phyloP scores from a whole-genome alignment of 139 green algal genomes.

The Chlamydomonas sp. region DNA sequence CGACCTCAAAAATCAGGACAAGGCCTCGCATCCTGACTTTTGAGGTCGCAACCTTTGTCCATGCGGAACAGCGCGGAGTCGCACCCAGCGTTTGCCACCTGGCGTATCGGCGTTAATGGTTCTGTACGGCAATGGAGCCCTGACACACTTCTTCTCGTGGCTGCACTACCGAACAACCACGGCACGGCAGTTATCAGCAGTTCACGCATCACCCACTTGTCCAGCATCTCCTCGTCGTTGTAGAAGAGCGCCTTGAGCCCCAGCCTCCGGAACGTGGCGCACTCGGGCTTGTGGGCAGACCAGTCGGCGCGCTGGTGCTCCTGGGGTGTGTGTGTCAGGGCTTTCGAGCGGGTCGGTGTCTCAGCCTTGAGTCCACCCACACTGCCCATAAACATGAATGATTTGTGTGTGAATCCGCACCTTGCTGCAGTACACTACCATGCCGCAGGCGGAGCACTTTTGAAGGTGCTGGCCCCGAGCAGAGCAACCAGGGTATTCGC shows the following conservation, averaged over 20 bases:
- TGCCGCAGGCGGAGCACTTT: neutral
- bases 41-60: too few species aligned
- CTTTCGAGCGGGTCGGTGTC: neutral
- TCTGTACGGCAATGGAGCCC: too few species aligned
- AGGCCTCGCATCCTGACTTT: too few species aligned
- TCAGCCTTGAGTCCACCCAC: neutral
- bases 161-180: too few species aligned
- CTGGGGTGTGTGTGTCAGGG: neutral
- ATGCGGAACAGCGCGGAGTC: too few species aligned
- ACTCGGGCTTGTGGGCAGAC: conserved; percentile 27
- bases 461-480: neutral
- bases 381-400: neutral
- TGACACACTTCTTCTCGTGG: too few species aligned
- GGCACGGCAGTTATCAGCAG: too few species aligned
- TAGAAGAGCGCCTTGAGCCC: conserved; percentile 27
- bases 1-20: too few species aligned
- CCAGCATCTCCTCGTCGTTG: conserved; percentile 17
- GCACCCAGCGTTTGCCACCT: too few species aligned
- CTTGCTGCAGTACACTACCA: conserved; percentile 2
- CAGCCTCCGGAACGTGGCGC: conserved; percentile 19
- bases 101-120: too few species aligned
- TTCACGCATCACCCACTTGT: too few species aligned
- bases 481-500: neutral
- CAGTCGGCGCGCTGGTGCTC: conserved; percentile 26
- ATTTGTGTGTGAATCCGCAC: neutral